Conservation (phyloP, 208 protist species). For the Acanthamoeba healyi region DNA sequence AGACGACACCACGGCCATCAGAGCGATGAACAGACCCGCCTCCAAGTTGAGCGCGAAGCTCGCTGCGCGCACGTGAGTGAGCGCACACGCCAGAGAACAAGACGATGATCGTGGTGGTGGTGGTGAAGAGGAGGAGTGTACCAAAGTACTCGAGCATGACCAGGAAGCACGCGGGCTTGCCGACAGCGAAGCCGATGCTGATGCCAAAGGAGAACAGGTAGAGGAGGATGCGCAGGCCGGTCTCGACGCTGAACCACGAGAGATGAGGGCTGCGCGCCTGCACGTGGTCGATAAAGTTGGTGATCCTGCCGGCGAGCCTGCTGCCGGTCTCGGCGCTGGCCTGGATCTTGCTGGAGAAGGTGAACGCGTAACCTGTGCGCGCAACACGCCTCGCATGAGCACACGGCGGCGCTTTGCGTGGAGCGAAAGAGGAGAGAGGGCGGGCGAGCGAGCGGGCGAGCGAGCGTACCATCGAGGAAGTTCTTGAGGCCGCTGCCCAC, state of each 20-base stretch:
- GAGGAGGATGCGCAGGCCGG: not conserved
- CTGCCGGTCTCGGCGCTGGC: not conserved
- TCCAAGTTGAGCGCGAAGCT: constrained; percentile 52
- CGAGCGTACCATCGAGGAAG: constrained; percentile 80
- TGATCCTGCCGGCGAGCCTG: not conserved
- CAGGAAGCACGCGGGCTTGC: constrained; percentile 83
- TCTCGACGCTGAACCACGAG: constrained; percentile 57
- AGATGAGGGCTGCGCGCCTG: constrained; percentile 27
- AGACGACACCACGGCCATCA: constrained; percentile 8
- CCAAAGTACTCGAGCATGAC: constrained; percentile 80
- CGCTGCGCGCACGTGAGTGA: not conserved
- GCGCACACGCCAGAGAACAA: no score
- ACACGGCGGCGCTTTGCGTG: not conserved
- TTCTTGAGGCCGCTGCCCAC: constrained; percentile 87
- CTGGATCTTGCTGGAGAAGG: constrained; percentile 38
- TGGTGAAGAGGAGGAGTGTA: not conserved
- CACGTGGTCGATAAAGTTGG: constrained; percentile 1
- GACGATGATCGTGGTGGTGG: not conserved
- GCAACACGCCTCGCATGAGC: no score
- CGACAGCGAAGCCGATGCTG: constrained; percentile 79
- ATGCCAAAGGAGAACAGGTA: constrained; percentile 81
- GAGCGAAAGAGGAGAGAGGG: not conserved
- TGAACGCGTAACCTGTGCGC: constrained; percentile 32
- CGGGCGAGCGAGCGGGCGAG: not conserved
- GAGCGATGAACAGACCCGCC: constrained; percentile 33